phyloP scores from a whole-genome alignment of 805 yeast species.

The Metschnikowia vanudenii region DNA sequence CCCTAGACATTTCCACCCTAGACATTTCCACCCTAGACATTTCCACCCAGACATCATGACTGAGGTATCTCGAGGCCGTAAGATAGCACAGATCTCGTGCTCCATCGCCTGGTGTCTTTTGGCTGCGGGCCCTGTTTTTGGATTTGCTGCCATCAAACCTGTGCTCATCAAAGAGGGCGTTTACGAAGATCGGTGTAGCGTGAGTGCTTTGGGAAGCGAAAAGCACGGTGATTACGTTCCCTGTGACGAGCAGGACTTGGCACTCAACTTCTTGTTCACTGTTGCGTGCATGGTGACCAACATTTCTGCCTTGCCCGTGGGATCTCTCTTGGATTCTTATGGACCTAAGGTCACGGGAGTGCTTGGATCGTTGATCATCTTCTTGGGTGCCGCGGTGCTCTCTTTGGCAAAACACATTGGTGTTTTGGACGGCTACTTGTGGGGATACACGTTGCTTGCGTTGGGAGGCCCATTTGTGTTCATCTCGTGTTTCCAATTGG shows the following conservation, averaged over 20 bases:
- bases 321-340: slow-evolving; percentile 67
- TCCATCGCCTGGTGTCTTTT: slow-evolving; percentile 84
- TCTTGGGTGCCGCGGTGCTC: slow-evolving; percentile 52
- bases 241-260: slow-evolving; percentile 79
- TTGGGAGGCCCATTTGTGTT: slow-evolving; percentile 93
- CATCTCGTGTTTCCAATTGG: slow-evolving; percentile 85
- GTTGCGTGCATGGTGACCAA: slow-evolving; percentile 86
- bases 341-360: slow-evolving; percentile 84
- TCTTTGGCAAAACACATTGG: slow-evolving; percentile 37
- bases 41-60: slow-evolving; percentile 14
- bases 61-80: slow-evolving; percentile 21
- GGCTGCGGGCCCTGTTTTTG: slow-evolving; percentile 93
- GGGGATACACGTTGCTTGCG: slow-evolving; percentile 76
- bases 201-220: slow-evolving; percentile 14
- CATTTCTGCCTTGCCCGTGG: slow-evolving; percentile 78
- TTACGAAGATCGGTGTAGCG: slow-evolving; percentile 59
- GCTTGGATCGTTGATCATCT: slow-evolving; percentile 62
- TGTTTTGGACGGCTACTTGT: slow-evolving; percentile 60
- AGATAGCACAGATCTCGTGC: slow-evolving; percentile 59
- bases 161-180: slow-evolving; percentile 75
- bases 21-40: too few relatives aligned
- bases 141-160: slow-evolving; percentile 93
- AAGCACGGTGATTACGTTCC: slow-evolving; percentile 5
- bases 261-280: slow-evolving; percentile 79
- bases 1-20: too few relatives aligned